These are phyloP conservation scores for Taxawa tesnikishii DNA, from an alignment of 2,329 filamentous ascomycete genomes.

Conservation along the genomic window DNA sequence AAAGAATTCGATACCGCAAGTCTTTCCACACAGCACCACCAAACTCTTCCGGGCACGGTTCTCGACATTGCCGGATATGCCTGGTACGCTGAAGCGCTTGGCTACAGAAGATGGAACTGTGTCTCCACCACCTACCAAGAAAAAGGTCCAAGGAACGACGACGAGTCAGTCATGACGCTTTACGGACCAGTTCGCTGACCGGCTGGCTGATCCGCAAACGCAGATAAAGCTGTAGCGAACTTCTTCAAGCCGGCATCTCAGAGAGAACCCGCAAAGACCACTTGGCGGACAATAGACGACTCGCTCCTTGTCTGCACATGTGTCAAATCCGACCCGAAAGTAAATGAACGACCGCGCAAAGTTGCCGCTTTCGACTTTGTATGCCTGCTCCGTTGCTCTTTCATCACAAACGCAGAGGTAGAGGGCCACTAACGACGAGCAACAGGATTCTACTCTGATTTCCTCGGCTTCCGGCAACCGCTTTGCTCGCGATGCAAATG, in stretches of 20 bases:
- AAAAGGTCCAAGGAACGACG: slow-evolving; percentile 40
- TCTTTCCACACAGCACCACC: no score
- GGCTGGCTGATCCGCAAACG: no score
- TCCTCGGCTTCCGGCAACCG: slow-evolving; percentile 67
- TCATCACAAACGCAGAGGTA: no score
- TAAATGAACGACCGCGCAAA: slow-evolving; percentile 35
- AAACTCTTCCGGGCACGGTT: no score
- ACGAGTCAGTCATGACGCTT: slow-evolving; percentile 37
- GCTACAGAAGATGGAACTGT: slow-evolving; percentile 31
- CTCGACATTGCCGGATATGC: no score
- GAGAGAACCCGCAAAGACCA: slow-evolving; percentile 63
- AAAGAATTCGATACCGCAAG: no score
- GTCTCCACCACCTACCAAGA: slow-evolving; percentile 45
- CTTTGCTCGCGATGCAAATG: slow-evolving; percentile 55
- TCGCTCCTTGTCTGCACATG: slow-evolving; percentile 50
- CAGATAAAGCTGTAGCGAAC: slow-evolving; percentile 58
- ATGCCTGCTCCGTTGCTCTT: slow-evolving; percentile 14
- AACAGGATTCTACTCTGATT: slow-evolving; percentile 78
- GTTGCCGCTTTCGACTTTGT: slow-evolving; percentile 62
- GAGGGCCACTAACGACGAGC: no score
- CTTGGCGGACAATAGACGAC: slow-evolving; percentile 55
- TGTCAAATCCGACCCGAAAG: slow-evolving; percentile 7
- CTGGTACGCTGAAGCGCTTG: slow-evolving; percentile 21
- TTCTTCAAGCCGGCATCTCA: slow-evolving; percentile 85
- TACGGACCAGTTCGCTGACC: no score